Conservation (phyloP, 805 yeast genomes). For the Ogataea kodamae region DNA sequence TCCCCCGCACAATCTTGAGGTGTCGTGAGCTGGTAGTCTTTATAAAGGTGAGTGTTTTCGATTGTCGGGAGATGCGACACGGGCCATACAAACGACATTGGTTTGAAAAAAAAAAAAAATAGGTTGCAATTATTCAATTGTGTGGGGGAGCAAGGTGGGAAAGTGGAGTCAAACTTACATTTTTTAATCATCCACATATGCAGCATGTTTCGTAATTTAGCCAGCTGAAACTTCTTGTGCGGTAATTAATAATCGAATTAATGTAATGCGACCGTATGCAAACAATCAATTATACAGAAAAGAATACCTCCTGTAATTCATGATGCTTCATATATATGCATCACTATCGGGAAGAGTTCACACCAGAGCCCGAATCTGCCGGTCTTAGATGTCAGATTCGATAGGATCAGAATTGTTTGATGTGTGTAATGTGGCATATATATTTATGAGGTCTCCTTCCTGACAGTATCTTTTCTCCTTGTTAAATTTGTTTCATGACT, state of each 20-base stretch:
- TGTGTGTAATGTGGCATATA: constrained; percentile 11
- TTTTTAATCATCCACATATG: too few relatives aligned
- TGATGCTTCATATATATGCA: too few relatives aligned
- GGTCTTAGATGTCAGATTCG: constrained; percentile 2
- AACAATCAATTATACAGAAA: too few relatives aligned
- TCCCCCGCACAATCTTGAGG: constrained; percentile 24
- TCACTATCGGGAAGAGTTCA: too few relatives aligned
- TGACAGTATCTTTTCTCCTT: background rate
- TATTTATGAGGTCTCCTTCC: constrained; percentile 1
- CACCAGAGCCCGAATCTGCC: too few relatives aligned
- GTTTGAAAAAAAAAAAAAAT: too few relatives aligned
- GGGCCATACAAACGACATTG: constrained; percentile 13
- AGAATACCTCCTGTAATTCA: too few relatives aligned
- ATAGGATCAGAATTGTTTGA: constrained; percentile 10
- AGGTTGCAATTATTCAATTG: too few relatives aligned
- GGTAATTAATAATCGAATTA: too few relatives aligned
- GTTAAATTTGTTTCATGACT: constrained; percentile 4
- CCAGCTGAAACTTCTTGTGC: constrained; percentile 4
- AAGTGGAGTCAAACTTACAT: too few relatives aligned
- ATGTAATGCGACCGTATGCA: too few relatives aligned
- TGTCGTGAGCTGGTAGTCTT: constrained; percentile 22
- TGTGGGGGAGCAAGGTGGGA: too few relatives aligned
- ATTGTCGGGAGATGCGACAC: constrained; percentile 27
- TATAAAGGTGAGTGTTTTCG: constrained; percentile 29
- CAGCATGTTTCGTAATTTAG: constrained; percentile 1